Evolutionary conservation across 116 monocot genomes (phyloP).

Genomic region (Dioscorea cayenensis): DNA sequence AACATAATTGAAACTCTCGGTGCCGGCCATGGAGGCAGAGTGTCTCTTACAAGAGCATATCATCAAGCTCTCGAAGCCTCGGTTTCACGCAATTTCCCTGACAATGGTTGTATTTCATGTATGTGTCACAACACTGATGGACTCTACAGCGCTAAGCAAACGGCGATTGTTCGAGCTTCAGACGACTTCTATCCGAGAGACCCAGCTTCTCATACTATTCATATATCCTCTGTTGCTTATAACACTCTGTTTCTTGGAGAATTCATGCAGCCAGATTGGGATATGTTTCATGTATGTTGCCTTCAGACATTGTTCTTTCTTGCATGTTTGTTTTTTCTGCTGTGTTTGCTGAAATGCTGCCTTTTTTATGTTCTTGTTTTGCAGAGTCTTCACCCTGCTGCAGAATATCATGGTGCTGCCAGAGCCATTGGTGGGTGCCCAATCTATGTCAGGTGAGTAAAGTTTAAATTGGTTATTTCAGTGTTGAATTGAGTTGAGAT

Average conservation of each 20-base stretch:
- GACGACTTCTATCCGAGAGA: constrained; percentile 84
- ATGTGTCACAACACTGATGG: constrained; percentile 86
- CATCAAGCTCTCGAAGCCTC: constrained; percentile 75
- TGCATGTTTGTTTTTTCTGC: too few species aligned
- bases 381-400: constrained; percentile 75
- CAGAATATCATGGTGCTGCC: constrained; percentile 83
- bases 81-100: constrained; percentile 51
- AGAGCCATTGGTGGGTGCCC: constrained; percentile 74
- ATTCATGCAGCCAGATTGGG: constrained; percentile 95
- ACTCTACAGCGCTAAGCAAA: constrained; percentile 60
- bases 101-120: constrained; percentile 77
- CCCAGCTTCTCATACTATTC: constrained; percentile 81
- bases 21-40: constrained; percentile 68
- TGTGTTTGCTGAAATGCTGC: background rate
- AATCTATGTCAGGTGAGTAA: constrained; percentile 62
- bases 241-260: constrained; percentile 83
- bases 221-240: constrained; percentile 80
- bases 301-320: background rate
- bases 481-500: background rate
- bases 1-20: constrained; percentile 87
- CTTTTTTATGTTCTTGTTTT: background rate
- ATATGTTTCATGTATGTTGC: constrained; percentile 77
- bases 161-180: constrained; percentile 68
- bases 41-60: constrained; percentile 50
- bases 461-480: background rate